Percentiles rank a stretch among this genome's conserved stretches.
Conservation (phyloP, 176 grass and related monocot species). For the Hsuehochloa calcarea region DNA sequence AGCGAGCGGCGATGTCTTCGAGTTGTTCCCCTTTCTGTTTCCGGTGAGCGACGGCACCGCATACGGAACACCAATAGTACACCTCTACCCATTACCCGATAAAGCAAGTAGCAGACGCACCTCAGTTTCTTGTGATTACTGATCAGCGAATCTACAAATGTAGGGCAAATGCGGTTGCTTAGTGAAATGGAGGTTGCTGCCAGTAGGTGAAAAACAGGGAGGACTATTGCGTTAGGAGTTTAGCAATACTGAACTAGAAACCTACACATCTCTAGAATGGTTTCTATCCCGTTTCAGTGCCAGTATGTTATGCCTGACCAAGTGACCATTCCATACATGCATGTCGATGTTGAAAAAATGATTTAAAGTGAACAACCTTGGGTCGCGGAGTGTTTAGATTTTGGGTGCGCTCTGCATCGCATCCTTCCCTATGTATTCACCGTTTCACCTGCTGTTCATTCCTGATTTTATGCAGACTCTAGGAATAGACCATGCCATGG, state of each 20-base stretch:
- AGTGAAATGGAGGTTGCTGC: background rate
- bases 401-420: background rate
- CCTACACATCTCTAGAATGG: background rate
- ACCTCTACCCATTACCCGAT: background rate
- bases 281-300: background rate
- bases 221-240: background rate
- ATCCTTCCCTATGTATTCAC: background rate
- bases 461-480: constrained; percentile 67
- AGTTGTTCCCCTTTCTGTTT: background rate
- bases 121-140: background rate
- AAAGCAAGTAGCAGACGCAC: background rate
- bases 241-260: background rate
- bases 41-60: background rate
- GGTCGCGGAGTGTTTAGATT: background rate
- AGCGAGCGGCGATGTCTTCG: background rate
- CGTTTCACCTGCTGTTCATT: background rate
- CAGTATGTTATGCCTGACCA: background rate
- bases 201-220: background rate
- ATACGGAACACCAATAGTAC: background rate
- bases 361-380: background rate
- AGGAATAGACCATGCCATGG: constrained; percentile 94
- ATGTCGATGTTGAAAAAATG: background rate
- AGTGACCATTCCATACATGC: background rate
- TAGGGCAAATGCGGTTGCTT: background rate
- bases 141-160: background rate